These are phyloP conservation scores for Hanseniaspora hatyaiensis DNA, from an alignment of 805 yeast genomes.

Conservation along the genomic window DNA sequence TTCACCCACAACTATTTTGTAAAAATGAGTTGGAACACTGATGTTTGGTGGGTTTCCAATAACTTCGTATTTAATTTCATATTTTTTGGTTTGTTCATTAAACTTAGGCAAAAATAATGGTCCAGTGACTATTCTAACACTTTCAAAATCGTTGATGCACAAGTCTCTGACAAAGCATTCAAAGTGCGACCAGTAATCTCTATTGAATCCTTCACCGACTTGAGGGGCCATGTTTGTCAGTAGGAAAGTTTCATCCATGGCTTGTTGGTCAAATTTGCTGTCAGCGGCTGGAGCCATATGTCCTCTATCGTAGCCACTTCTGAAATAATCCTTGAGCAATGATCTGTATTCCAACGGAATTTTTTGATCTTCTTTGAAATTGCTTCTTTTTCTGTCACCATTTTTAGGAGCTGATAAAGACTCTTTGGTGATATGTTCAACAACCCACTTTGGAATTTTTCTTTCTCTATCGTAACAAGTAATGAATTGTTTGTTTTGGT, in stretches of 20 bases:
- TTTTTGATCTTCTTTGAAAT: slow-evolving; percentile 75
- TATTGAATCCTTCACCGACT: slow-evolving; percentile 92
- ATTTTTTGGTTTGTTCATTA: slow-evolving; percentile 68
- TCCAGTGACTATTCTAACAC: slow-evolving; percentile 84
- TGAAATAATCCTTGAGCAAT: slow-evolving; percentile 69
- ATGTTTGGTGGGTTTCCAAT: slow-evolving; percentile 93
- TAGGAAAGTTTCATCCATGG: slow-evolving; percentile 90
- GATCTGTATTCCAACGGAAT: slow-evolving; percentile 72
- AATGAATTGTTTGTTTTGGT: slow-evolving; percentile 61
- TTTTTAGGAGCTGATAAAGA: slow-evolving; percentile 40
- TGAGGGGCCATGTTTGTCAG: slow-evolving; percentile 91
- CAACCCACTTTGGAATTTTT: slow-evolving; percentile 74
- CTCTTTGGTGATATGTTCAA: slow-evolving; percentile 75
- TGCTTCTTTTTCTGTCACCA: slow-evolving; percentile 68
- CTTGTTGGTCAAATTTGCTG: slow-evolving; percentile 77
- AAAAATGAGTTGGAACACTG: slow-evolving; percentile 97
- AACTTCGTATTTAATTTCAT: slow-evolving; percentile 73
- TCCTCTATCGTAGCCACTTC: slow-evolving; percentile 93
- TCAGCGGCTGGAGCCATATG: slow-evolving; percentile 98
- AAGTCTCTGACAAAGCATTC: slow-evolving; percentile 78
- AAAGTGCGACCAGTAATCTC: slow-evolving; percentile 96
- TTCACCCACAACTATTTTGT: slow-evolving; percentile 82
- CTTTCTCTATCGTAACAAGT: slow-evolving; percentile 77
- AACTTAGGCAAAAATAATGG: slow-evolving; percentile 78
- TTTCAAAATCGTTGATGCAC: slow-evolving; percentile 48